Conservation (phyloP, 1,284 basidiomycete genomes). For the Trametes hirsuta region DNA sequence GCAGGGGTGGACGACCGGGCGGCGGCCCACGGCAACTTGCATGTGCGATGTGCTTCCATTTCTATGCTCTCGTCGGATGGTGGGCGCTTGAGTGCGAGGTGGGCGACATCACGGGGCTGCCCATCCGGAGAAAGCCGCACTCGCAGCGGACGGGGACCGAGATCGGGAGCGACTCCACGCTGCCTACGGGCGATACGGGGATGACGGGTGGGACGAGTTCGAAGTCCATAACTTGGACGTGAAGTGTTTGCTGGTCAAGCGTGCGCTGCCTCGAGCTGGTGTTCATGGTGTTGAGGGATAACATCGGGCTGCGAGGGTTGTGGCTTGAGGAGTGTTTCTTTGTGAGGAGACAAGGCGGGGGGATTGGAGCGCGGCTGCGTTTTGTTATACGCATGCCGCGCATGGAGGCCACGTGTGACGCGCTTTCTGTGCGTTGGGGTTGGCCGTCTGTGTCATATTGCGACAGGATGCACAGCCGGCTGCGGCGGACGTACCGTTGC, state of each 20-base stretch:
- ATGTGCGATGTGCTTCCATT: slow-evolving; percentile 72
- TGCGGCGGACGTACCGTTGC: too few relatives aligned
- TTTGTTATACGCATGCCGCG: slow-evolving; percentile 20
- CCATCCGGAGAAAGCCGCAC: slow-evolving; percentile 41
- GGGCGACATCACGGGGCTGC: slow-evolving; percentile 55
- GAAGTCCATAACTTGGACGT: slow-evolving; percentile 80
- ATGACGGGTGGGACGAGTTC: slow-evolving; percentile 69
- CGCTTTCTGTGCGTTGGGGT: too few relatives aligned
- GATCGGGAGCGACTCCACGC: slow-evolving; percentile 51
- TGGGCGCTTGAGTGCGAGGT: slow-evolving; percentile 34
- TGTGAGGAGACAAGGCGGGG: slow-evolving; percentile 20
- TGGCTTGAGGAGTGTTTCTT: slow-evolving; percentile 12
- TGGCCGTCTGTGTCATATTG: too few relatives aligned
- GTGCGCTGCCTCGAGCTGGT: slow-evolving; percentile 36
- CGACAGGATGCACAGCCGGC: too few relatives aligned
- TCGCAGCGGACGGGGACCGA: slow-evolving; percentile 28
- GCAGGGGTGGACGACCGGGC: slow-evolving; percentile 66
- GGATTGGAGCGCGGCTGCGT: slow-evolving; percentile 10
- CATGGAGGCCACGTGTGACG: background rate
- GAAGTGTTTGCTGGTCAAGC: slow-evolving; percentile 52
- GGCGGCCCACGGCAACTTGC: slow-evolving; percentile 77
- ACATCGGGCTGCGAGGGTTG: slow-evolving; percentile 30
- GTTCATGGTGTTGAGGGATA: slow-evolving; percentile 36
- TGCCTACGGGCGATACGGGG: slow-evolving; percentile 41
- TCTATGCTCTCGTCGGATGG: background rate